Base-by-base conservation (phyloP, 192 early-diverging fungal species). In the Dissophora ornata region DNA sequence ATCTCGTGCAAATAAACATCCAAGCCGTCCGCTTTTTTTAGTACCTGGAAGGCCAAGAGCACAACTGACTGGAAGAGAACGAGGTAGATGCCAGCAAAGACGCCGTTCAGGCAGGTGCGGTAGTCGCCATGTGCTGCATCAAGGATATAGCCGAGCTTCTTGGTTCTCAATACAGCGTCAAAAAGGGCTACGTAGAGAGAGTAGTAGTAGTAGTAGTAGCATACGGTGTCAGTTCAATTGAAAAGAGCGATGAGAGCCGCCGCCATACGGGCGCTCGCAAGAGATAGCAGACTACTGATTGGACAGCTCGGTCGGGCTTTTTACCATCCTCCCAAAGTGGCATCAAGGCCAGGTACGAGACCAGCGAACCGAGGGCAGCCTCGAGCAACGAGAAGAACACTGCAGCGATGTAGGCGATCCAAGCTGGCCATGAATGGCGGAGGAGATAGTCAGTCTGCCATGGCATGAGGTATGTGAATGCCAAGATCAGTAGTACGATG, bases 321-420 rank as follows among this genome's bases (percentile, higher is more conserved):
- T 38, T 65, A 74, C 70, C 58, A 68, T 90, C 90, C 50, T 86
- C 80, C 57, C 83, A 86, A 4, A 87, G 48, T 12, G 90, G 89
- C 36, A 89, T 71, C 41, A 81, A 30, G 16, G 90, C 85, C 4
- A 83, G 71, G 60, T 86, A 87, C 30, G 85, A 62, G 21, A 90
- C 63, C 40, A 91, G 42, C 32, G 81, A 79, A 24, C 86, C 65
- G 9, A 88, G 46, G 7, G 66, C 77, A 4, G 83, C 80, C 52
- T 91, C 88, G 1, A 90, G 44, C 19, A 91, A 32, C 4, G 84
- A 82, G 44, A 87, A 69, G 25, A 89, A 62, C 5, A 88, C 73
- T 1, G 83, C 53, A 1, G 79, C 62, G 0, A 79, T 57, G 81
- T 88, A 90, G 2, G 86, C 84, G 1, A 90, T 62, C 87, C 87